Evolutionary conservation across 2,329 filamentous ascomycete genomes (phyloP), one percentile per base, ranked within the genome.

Genomic region (Apiospora phragmitis): DNA sequence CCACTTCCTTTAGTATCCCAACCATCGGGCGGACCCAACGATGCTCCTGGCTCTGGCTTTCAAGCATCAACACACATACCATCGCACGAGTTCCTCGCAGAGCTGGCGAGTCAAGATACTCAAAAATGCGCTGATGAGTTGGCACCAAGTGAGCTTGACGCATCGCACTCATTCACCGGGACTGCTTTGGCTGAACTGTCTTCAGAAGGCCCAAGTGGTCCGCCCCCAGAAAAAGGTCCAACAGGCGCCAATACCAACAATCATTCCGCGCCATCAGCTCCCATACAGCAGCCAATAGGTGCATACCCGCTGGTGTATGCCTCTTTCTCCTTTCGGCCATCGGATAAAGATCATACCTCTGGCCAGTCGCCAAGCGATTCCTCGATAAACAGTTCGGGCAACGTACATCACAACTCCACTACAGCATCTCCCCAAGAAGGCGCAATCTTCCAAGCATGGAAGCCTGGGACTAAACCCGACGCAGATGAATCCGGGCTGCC

Each of bases 61-160:
- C 5, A 18, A 18, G n/a, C 11, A n/a, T n/a, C 55, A 14, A 24
- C 32, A 62, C 21, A n/a, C 8, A 11, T 38, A 38, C 18, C 29
- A 6, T 32, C 32, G 4, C 8, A 4, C 32, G 18, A 38, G 29
- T 38, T 62, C 18, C 14, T 62, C 32, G 51, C 51, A 29, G 79
- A 80, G 70, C 72, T 80, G 21, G 75, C 77, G 41, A 77, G 72
- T 26, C 68, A 72, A 41, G 76, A 79, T 26, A 79, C 78, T 0
- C 69, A 71, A 38, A 78, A 77, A 70, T 79, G 79, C 55, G 79
- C 79, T 18, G 78, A 79, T 49, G 79, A 80, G 68, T 70, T 80
- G 35, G 78, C 79, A 26, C 79, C 78, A 9, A 70, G 79, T 38
- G 79, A 80, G 70, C 65, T 80, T 42, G 79, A 80, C 67, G 76